These are phyloP conservation scores for Exobasidium cylindrosporum DNA, from an alignment of 1,284 basidiomycete genomes.

Conservation along the genomic window DNA sequence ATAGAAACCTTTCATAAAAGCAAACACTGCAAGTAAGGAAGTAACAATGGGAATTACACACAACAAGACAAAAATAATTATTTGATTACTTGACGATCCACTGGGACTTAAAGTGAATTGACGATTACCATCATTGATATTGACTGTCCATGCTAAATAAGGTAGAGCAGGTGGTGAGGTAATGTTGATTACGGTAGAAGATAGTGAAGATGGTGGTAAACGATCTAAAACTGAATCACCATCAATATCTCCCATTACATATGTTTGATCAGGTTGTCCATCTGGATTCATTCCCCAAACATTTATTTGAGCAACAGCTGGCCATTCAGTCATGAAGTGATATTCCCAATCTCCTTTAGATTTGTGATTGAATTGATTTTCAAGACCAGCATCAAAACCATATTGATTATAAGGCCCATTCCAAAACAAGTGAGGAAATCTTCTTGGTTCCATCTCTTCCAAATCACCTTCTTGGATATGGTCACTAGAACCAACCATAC, in stretches of 20 bases:
- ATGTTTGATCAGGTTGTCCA: constrained; percentile 1
- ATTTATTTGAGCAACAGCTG: constrained; percentile 1
- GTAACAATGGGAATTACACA: background rate
- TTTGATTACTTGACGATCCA: background rate
- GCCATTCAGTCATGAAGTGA: constrained; percentile 9
- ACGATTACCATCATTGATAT: background rate
- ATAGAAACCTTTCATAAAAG: constrained; percentile 6
- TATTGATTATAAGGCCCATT: constrained; percentile 10
- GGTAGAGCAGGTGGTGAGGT: background rate
- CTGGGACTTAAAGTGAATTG: background rate
- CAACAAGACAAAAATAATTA: background rate
- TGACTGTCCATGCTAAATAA: background rate
- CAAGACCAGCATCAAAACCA: background rate
- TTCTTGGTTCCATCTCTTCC: background rate
- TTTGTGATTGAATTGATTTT: background rate
- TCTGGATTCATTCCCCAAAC: constrained; percentile 8
- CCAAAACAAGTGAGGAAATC: constrained; percentile 9
- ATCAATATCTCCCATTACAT: constrained; percentile 5
- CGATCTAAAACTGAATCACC: constrained; percentile 5
- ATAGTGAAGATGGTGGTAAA: constrained; percentile 1
- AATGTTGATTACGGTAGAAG: background rate
- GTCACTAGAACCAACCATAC: constrained; percentile 9
- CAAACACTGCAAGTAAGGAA: background rate
- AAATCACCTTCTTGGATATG: constrained; percentile 9
- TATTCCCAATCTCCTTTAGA: background rate